Base-by-base conservation (phyloP, 495 filamentous ascomycete species). In the Bryoglossum gracile region DNA sequence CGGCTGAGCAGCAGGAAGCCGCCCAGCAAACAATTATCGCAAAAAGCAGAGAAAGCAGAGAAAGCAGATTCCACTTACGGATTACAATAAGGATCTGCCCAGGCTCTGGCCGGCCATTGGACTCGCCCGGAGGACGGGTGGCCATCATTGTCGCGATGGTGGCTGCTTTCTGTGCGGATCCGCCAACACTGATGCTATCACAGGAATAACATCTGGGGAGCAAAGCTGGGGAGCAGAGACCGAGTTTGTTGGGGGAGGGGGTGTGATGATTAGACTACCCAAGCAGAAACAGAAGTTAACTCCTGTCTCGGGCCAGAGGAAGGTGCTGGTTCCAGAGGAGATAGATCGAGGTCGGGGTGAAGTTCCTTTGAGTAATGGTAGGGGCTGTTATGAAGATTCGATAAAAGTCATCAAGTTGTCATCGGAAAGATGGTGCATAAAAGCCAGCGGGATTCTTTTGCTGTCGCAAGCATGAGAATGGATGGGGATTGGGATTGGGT, bases 51-150 rank as follows among this genome's bases (percentile, higher is more conserved):
- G 8, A 28, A 26, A 24, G 42, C 11, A 23, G 23, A 23, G 34
- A 37, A 26, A 24, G 9, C 48, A 36, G 35, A 28, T 25, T 33
- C 32, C 32, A 85, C 84, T 78, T 75, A 91, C 86, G 86, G 52
- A 88, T 76, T 53, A 89, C 86, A 41, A 87, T 62, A 48, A 91
- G 64, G 55, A 81, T 78, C 61, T 87, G 80, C 38, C 86, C 86
- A 48, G 77, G 75, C 28, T 75, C 70, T 54, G 83, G 78, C 42
- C 52, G 45, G 53, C 62, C 65, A 25, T 43, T 46, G 19, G 61
- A 59, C n/a, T 64, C 60, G 38, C 46, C 56, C 17, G 63, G 44
- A 46, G 55, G 59, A 50, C 65, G 62, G 43, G 68, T 66, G 25
- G 74, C 70, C 74, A 78, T 78, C 22, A 48, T 63, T 5, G 43